Percentiles rank a stretch among this genome's conserved stretches.
These are phyloP conservation scores for Pichia sp. DNA, from an alignment of 1,139 yeast genomes.

Conservation along the genomic window DNA sequence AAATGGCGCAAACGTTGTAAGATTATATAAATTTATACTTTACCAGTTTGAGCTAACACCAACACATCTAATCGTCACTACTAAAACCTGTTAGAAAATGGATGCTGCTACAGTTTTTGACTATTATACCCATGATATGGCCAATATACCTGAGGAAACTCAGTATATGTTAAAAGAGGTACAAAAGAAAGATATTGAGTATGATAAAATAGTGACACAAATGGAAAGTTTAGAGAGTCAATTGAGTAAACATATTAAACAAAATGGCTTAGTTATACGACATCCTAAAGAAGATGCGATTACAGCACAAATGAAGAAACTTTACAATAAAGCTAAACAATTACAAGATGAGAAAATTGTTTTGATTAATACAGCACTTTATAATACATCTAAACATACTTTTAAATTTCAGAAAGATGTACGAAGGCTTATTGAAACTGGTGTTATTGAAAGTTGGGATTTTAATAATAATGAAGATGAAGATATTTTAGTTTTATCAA, in stretches of 20 bases:
- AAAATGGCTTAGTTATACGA: conserved; percentile 73
- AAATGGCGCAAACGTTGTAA: too few relatives aligned
- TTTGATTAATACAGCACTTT: conserved; percentile 77
- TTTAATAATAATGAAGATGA: conserved; percentile 6
- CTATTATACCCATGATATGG: conserved; percentile 65
- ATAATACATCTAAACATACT: conserved; percentile 67
- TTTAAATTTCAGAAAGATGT: conserved; percentile 69
- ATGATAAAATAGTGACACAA: conserved; percentile 60
- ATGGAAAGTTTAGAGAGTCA: conserved; percentile 68
- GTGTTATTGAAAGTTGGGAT: conserved; percentile 52
- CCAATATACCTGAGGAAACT: conserved; percentile 87
- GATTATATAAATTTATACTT: too few relatives aligned
- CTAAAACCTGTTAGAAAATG: too few relatives aligned
- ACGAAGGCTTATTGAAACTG: conserved; percentile 69
- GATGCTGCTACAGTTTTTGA: conserved; percentile 74
- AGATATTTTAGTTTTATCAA: not conserved
- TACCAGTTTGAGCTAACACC: not conserved
- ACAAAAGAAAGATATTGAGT: conserved; percentile 57
- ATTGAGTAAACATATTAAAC: conserved; percentile 73
- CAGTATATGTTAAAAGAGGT: conserved; percentile 76
- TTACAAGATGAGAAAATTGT: conserved; percentile 73
- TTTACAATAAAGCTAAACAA: conserved; percentile 50
- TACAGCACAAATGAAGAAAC: conserved; percentile 61
- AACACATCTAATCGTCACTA: not conserved
- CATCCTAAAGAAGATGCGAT: conserved; percentile 77